A percentile compares a stretch with the other conserved stretches of the same genome.
These are phyloP conservation scores for Silene conica DNA, from an alignment of 148 eudicot species.

Conservation along the genomic window DNA sequence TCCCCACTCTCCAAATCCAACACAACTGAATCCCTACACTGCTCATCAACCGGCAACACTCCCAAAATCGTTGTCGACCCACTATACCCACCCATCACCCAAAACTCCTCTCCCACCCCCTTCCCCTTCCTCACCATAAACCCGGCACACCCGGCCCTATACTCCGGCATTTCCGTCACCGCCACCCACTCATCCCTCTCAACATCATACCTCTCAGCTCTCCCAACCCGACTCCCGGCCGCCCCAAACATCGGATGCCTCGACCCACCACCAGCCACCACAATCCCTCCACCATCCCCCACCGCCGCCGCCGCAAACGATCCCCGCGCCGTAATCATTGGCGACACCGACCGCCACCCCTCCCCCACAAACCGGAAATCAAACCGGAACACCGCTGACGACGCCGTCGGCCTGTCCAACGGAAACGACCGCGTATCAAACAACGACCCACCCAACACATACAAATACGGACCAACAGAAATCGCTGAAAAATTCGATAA, in stretches of 20 bases:
- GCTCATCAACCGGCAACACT: slow-evolving; percentile 82
- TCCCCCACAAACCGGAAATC: slow-evolving; percentile 27
- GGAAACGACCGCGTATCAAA: slow-evolving; percentile 84
- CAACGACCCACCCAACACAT: slow-evolving; percentile 74
- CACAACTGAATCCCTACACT: slow-evolving; percentile 69
- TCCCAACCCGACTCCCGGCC: slow-evolving; percentile 75
- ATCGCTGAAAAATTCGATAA: slow-evolving; percentile 61
- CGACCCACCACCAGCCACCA: slow-evolving; percentile 94
- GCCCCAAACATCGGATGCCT: slow-evolving; percentile 80
- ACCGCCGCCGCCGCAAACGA: slow-evolving; percentile 68
- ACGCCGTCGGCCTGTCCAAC: slow-evolving; percentile 60
- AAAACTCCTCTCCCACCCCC: slow-evolving; percentile 45
- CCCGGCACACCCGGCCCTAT: slow-evolving; percentile 85
- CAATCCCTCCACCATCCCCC: slow-evolving; percentile 34
- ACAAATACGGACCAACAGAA: slow-evolving; percentile 41
- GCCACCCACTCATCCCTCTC: slow-evolving; percentile 68
- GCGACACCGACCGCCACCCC: slow-evolving; percentile 31
- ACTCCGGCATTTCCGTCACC: slow-evolving; percentile 60
- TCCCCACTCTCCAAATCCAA: slow-evolving; percentile 45
- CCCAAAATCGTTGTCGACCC: slow-evolving; percentile 74
- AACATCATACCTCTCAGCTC: slow-evolving; percentile 74
- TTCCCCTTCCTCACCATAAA: slow-evolving; percentile 41
- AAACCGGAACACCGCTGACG: slow-evolving; percentile 42
- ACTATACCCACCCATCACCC: slow-evolving; percentile 99
- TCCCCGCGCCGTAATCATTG: slow-evolving; percentile 78